These are phyloP conservation scores for Ophiostoma perfectum DNA, from an alignment of 2,329 filamentous ascomycete species.

Conservation along the genomic window DNA sequence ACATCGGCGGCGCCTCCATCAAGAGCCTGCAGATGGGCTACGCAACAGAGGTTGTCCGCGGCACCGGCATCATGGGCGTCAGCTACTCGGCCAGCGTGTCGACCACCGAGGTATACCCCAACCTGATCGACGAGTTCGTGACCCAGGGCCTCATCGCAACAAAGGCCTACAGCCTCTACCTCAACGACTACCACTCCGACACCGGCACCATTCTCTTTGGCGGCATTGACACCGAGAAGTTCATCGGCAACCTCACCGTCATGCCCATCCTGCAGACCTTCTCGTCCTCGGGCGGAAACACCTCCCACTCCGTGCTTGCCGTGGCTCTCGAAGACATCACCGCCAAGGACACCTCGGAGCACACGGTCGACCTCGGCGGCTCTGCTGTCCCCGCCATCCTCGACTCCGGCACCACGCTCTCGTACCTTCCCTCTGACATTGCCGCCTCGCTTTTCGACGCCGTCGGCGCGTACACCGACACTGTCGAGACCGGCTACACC, in stretches of 20 bases:
- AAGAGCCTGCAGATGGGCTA: slow-evolving; percentile 52
- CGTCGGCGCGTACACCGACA: slow-evolving; percentile 39
- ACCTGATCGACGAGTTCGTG: slow-evolving; percentile 61
- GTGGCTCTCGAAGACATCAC: slow-evolving; percentile 37
- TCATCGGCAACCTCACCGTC: slow-evolving; percentile 50
- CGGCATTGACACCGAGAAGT: slow-evolving; percentile 63
- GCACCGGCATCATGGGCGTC: slow-evolving; percentile 54
- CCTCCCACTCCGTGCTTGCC: slow-evolving; percentile 38
- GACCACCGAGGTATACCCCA: slow-evolving; percentile 42
- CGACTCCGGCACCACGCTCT: slow-evolving; percentile 62
- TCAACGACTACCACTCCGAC: slow-evolving; percentile 49
- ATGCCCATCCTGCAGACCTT: slow-evolving; percentile 48
- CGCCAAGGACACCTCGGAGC: slow-evolving; percentile 23
- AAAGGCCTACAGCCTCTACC: slow-evolving; percentile 64
- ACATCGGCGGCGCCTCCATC: slow-evolving; percentile 46
- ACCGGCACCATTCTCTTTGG: slow-evolving; percentile 63
- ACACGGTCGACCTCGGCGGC: slow-evolving; percentile 20
- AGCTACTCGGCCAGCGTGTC: slow-evolving; percentile 51
- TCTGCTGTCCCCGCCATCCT: slow-evolving; percentile 47
- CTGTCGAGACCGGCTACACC: slow-evolving; percentile 34
- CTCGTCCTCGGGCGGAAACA: slow-evolving; percentile 36
- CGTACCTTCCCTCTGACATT: slow-evolving; percentile 54
- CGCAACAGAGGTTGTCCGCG: slow-evolving; percentile 44
- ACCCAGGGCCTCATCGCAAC: slow-evolving; percentile 56
- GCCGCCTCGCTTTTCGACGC: slow-evolving; percentile 36